These are phyloP conservation scores for Naganishia cerealis DNA, from an alignment of 1,284 basidiomycete species.

Conservation along the genomic window DNA sequence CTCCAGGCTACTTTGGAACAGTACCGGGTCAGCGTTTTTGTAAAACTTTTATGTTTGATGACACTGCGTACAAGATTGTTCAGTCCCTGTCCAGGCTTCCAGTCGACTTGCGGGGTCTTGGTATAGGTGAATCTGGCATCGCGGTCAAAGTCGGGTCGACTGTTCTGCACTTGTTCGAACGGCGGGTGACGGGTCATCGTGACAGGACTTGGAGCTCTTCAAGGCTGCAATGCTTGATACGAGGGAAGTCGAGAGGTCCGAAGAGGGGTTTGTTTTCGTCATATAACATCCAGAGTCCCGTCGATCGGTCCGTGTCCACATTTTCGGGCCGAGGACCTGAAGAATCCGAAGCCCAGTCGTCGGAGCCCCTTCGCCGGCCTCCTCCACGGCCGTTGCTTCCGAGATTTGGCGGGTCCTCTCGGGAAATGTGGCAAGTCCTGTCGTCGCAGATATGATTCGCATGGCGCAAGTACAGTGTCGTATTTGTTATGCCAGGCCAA, in stretches of 20 bases:
- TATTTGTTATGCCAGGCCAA: too few relatives aligned
- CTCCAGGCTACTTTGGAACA: slow-evolving; percentile 39
- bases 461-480: too few relatives aligned
- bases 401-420: neutral
- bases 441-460: too few relatives aligned
- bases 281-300: neutral
- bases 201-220: neutral
- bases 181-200: slow-evolving; percentile 31
- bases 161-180: slow-evolving; percentile 46
- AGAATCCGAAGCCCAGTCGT: neutral
- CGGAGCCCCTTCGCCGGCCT: neutral
- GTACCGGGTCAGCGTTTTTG: neutral
- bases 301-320: neutral
- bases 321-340: neutral
- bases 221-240: neutral
- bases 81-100: slow-evolving; percentile 62
- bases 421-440: too few relatives aligned
- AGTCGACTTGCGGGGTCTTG: slow-evolving; percentile 59
- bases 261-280: neutral
- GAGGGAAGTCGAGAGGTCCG: neutral
- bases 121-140: slow-evolving; percentile 42
- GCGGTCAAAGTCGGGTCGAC: slow-evolving; percentile 42
- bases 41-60: slow-evolving; percentile 2
- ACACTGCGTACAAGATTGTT: slow-evolving; percentile 42
- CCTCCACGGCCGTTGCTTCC: neutral